These are phyloP conservation scores for Botrytis deweyae DNA, from an alignment of 2,329 filamentous ascomycete genomes.

Conservation along the genomic window DNA sequence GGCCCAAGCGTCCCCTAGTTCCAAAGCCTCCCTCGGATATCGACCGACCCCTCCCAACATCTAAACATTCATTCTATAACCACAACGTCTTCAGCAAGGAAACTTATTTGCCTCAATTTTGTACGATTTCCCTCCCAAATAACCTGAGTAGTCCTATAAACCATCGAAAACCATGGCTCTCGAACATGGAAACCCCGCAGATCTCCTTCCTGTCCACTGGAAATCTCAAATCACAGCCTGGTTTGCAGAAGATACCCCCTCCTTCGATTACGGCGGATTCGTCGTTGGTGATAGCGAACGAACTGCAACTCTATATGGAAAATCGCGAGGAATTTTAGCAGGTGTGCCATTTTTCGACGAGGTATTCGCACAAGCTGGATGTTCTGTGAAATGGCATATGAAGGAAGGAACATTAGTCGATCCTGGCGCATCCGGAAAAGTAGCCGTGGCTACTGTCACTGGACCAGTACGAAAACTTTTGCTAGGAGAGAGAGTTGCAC, in stretches of 20 bases:
- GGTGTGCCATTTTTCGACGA: constrained; percentile 95
- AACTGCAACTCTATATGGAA: constrained; percentile 66
- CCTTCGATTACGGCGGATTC: constrained; percentile 95
- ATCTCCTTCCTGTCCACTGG: constrained; percentile 83
- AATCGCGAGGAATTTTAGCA: constrained; percentile 77
- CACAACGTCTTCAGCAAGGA: not conserved
- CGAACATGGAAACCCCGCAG: constrained; percentile 56
- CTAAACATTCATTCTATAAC: not conserved
- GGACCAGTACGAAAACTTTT: constrained; percentile 77
- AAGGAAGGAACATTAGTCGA: constrained; percentile 71
- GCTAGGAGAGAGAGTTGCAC: constrained; percentile 87
- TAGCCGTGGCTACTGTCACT: constrained; percentile 73
- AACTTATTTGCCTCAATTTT: not conserved
- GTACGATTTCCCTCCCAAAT: not conserved
- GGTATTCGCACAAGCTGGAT: constrained; percentile 85
- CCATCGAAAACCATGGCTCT: constrained; percentile 32
- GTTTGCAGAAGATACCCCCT: constrained; percentile 95
- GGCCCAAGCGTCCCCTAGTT: not conserved
- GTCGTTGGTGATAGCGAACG: constrained; percentile 75
- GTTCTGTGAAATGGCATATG: constrained; percentile 86
- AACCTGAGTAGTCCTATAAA: not conserved
- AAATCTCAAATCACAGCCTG: constrained; percentile 77
- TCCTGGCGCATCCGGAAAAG: constrained; percentile 52
- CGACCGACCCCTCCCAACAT: constrained; percentile 2
- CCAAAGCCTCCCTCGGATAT: not conserved